phyloP scores from a whole-genome alignment of 192 early-diverging fungal species.

The Linnemannia exigua region DNA sequence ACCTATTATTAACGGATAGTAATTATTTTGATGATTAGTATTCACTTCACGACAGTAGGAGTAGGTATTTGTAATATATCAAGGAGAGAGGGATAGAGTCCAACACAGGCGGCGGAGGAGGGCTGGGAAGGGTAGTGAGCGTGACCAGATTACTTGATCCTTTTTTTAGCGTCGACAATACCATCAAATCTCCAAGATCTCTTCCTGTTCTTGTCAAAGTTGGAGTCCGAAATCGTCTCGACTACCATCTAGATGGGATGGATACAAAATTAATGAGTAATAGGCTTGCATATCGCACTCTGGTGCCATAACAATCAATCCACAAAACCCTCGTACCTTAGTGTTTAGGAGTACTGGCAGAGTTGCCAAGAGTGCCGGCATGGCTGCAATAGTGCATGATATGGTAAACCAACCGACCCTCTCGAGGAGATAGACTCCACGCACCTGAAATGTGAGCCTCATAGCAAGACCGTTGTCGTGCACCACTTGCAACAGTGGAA shows the following conservation, averaged over 20 bases:
- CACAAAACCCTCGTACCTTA: conserved; percentile 13
- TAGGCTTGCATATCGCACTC: neutral
- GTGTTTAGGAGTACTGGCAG: conserved; percentile 17
- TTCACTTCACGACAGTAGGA: no score
- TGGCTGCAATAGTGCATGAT: conserved; percentile 11
- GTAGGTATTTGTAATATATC: no score
- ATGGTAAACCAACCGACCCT: conserved; percentile 15
- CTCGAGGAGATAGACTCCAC: conserved; percentile 22
- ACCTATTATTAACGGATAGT: no score
- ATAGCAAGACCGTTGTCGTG: conserved; percentile 16
- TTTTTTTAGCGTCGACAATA: conserved; percentile 21
- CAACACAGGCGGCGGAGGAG: neutral
- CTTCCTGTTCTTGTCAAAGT: conserved; percentile 29
- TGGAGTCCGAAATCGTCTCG: conserved; percentile 9
- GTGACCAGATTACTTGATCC: conserved; percentile 12
- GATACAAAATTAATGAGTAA: conserved; percentile 9
- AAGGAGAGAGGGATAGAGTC: neutral
- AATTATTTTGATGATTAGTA: no score
- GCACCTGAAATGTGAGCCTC: conserved; percentile 14
- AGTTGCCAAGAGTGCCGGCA: conserved; percentile 21
- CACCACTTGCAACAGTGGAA: conserved; percentile 26
- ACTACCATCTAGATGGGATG: conserved; percentile 17
- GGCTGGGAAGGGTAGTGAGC: neutral
- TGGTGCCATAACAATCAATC: conserved; percentile 1
- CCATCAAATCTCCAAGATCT: conserved; percentile 32